A percentile compares a stretch with the other conserved stretches of the same genome.
Evolutionary conservation across 257 asterid species (phyloP).

Genomic region (Solanum corneliomulleri): DNA sequence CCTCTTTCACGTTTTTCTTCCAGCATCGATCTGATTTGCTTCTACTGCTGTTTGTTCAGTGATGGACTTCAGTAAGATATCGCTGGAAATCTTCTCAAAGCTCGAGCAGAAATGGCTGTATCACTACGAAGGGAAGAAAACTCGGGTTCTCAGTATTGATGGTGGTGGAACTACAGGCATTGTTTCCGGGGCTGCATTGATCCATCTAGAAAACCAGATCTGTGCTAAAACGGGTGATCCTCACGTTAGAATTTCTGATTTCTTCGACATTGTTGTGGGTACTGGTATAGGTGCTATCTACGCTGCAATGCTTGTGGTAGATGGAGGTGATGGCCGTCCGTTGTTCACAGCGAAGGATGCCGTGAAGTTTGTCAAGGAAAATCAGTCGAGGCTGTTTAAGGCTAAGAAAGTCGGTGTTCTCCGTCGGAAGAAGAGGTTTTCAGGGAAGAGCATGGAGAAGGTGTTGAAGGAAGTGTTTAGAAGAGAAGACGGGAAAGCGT

Average conservation of each 20-base stretch:
- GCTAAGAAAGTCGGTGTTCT: conserved; percentile 26
- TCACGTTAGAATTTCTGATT: conserved; percentile 57
- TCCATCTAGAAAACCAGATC: conserved; percentile 80
- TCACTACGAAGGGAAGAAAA: conserved; percentile 67
- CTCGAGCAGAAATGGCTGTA: conserved; percentile 89
- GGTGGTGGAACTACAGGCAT: conserved; percentile 69
- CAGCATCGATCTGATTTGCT: background rate
- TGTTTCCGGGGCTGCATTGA: conserved; percentile 54
- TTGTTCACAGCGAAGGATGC: conserved; percentile 57
- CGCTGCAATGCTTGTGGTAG: conserved; percentile 72
- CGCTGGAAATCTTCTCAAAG: conserved; percentile 78
- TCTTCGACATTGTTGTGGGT: conserved; percentile 75
- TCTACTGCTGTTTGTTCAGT: background rate
- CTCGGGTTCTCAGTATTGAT: conserved; percentile 68
- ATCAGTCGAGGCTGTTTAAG: conserved; percentile 33
- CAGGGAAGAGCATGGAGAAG: conserved; percentile 53
- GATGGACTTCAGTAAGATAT: conserved; percentile 67
- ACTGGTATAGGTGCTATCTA: conserved; percentile 80
- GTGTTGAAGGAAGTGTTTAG: conserved; percentile 53
- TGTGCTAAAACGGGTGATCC: conserved; percentile 54
- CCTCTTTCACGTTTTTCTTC: conserved; percentile 36
- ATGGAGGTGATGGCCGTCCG: conserved; percentile 64
- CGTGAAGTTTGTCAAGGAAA: conserved; percentile 34
- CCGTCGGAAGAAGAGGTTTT: conserved; percentile 38
- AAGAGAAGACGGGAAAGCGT: conserved; percentile 42